Conservation (phyloP, 2,329 filamentous ascomycete species). For the Ilyonectria destructans region DNA sequence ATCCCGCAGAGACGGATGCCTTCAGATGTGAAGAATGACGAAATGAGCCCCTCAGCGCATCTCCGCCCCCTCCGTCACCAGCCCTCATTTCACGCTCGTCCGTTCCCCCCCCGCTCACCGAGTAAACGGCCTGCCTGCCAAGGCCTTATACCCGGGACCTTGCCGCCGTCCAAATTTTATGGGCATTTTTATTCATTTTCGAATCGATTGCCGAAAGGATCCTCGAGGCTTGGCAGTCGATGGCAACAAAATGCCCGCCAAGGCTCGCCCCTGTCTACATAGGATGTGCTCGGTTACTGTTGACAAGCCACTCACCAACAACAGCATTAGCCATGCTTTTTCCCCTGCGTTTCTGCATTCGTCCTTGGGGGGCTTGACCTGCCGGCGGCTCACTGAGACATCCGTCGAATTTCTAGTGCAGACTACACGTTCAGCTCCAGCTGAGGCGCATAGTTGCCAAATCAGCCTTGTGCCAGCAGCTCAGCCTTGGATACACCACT, state of each 20-base stretch:
- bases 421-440: not conserved
- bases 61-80: not conserved
- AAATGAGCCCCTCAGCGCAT: conserved; percentile 5
- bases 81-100: not conserved
- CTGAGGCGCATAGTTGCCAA: not conserved
- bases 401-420: conserved; percentile 1
- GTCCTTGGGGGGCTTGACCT: not conserved
- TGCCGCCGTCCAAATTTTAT: not conserved
- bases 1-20: not conserved
- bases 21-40: conserved; percentile 1
- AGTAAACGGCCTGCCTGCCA: not conserved
- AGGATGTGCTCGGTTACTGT: too few species aligned
- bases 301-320: too few species aligned
- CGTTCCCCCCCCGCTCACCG: not conserved
- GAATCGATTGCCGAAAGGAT: not conserved
- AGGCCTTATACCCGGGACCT: not conserved
- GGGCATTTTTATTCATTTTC: not conserved
- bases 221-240: not conserved
- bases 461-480: not conserved
- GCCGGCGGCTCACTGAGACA: not conserved
- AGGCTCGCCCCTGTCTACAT: not conserved
- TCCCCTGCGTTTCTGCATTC: not conserved
- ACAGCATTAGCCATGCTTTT: not conserved
- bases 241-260: not conserved
- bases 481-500: not conserved